A percentile compares a stretch with the other conserved stretches of the same genome.
phyloP scores from a whole-genome alignment of 192 early-diverging fungal genomes.

The Entomortierella chlamydospora region DNA sequence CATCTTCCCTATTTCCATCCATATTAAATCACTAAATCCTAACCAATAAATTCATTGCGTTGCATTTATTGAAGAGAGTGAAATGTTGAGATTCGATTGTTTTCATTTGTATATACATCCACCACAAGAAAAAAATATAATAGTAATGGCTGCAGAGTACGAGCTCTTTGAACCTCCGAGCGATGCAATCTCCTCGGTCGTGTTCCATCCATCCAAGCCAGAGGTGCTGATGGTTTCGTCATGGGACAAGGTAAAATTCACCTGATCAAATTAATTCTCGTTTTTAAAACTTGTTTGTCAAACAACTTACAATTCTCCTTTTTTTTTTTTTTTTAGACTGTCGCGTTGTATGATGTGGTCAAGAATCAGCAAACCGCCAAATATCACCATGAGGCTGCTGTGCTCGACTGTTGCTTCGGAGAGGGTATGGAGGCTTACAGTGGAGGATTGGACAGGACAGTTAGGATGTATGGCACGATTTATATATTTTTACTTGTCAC shows the following conservation, averaged over 20 bases:
- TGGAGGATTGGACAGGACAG: slow-evolving; percentile 80
- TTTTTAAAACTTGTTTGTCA: neutral
- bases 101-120: too few species aligned
- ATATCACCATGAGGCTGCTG: slow-evolving; percentile 75
- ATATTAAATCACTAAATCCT: too few species aligned
- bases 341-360: slow-evolving; percentile 86
- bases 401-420: slow-evolving; percentile 84
- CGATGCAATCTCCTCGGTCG: slow-evolving; percentile 86
- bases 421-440: slow-evolving; percentile 67
- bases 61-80: too few species aligned
- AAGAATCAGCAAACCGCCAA: slow-evolving; percentile 66
- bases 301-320: neutral
- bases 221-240: slow-evolving; percentile 80
- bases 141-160: slow-evolving; percentile 59
- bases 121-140: too few species aligned
- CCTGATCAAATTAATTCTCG: too few species aligned
- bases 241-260: slow-evolving; percentile 86
- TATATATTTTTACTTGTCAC: too few species aligned
- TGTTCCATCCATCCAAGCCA: slow-evolving; percentile 76
- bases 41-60: too few species aligned
- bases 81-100: too few species aligned
- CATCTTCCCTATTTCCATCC: too few species aligned
- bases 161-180: slow-evolving; percentile 84
- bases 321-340: slow-evolving; percentile 58
- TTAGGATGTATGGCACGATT: slow-evolving; percentile 66